Evolutionary conservation across 768 basidiomycete species (phyloP).

Genomic region (Suillus fuscotomentosus): DNA sequence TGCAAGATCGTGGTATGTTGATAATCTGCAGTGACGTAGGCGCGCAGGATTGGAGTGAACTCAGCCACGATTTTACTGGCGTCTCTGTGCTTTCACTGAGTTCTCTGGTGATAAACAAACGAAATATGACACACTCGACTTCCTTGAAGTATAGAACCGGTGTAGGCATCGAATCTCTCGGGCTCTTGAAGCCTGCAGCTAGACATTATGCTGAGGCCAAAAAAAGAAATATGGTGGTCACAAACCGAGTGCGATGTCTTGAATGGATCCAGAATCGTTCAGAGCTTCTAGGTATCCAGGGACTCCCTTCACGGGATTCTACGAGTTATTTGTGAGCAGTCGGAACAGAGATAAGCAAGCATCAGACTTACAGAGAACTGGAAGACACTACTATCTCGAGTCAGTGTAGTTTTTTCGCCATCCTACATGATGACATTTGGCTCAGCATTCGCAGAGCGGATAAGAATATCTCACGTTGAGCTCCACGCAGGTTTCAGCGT

Average conservation of each 20-base stretch:
- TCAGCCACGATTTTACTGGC: neutral
- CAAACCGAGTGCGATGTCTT: neutral
- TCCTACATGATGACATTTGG: neutral
- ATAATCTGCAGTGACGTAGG: conserved; percentile 2
- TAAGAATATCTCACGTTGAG: neutral
- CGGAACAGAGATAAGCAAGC: neutral
- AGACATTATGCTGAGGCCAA: no score
- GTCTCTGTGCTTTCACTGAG: neutral
- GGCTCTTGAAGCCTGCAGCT: neutral
- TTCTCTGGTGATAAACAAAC: neutral
- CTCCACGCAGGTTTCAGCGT: neutral
- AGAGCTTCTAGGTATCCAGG: neutral
- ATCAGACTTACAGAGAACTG: neutral
- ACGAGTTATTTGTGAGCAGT: neutral
- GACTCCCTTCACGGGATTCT: neutral
- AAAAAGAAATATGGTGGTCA: neutral
- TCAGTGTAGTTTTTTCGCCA: neutral
- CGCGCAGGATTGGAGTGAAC: neutral
- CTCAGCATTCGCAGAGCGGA: neutral
- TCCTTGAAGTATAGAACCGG: conserved; percentile 1
- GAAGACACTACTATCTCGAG: neutral
- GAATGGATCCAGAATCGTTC: neutral
- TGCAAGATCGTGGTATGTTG: neutral
- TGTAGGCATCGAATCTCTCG: neutral
- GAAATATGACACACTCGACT: neutral